phyloP scores from a whole-genome alignment of 2,329 filamentous ascomycete species.

The Trichoderma cornu-damae region DNA sequence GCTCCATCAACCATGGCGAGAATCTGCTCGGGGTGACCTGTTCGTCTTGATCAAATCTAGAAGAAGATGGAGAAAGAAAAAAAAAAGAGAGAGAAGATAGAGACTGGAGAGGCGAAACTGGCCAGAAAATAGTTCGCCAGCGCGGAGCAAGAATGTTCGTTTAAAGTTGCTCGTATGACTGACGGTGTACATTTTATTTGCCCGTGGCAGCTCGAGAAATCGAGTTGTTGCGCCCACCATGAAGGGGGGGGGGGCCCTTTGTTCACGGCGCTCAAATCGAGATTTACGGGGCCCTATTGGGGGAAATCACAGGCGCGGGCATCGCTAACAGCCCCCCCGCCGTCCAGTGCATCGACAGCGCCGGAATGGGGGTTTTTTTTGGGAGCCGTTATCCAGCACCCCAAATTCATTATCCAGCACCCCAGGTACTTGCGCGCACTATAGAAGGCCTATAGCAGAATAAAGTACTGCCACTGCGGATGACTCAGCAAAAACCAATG shows the following conservation, averaged over 20 bases:
- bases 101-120: background rate
- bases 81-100: background rate
- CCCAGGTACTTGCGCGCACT: too few relatives aligned
- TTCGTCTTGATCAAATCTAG: background rate
- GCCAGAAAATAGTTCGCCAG: background rate
- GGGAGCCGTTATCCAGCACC: too few relatives aligned
- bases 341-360: background rate
- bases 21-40: constrained; percentile 20
- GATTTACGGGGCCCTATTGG: constrained; percentile 11
- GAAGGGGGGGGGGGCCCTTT: background rate
- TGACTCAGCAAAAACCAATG: too few relatives aligned
- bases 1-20: constrained; percentile 29
- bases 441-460: too few relatives aligned
- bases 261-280: constrained; percentile 8
- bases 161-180: background rate
- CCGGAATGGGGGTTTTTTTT: background rate
- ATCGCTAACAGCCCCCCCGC: constrained; percentile 6
- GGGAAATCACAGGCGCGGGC: constrained; percentile 7
- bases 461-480: too few relatives aligned
- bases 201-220: background rate
- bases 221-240: background rate
- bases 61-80: background rate
- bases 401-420: too few relatives aligned
- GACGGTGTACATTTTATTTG: background rate
- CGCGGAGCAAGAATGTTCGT: background rate